Percentiles rank a stretch among this genome's conserved stretches.
Evolutionary conservation across 2,329 filamentous ascomycete genomes (phyloP).

Genomic region (Pseudogymnoascus sp.): DNA sequence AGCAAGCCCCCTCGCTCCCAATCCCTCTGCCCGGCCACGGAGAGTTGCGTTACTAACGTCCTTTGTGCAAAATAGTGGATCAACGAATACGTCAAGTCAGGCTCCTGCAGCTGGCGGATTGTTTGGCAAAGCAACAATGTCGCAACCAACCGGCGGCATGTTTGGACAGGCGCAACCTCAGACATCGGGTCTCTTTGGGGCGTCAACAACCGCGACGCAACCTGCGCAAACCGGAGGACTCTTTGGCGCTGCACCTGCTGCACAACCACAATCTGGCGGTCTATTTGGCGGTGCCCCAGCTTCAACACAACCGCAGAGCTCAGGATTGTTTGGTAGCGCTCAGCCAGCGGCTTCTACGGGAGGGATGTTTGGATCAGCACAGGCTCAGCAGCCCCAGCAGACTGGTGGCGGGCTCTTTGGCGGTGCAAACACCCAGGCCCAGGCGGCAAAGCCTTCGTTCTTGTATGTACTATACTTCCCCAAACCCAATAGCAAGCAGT

Average conservation of each 20-base stretch:
- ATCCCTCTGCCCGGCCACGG: not conserved
- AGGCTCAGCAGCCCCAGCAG: conserved; percentile 4
- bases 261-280: conserved; percentile 21
- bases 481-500: conserved; percentile 12
- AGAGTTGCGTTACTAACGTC: not conserved
- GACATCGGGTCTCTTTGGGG: conserved; percentile 27
- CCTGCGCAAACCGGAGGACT: conserved; percentile 23
- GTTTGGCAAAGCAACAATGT: conserved; percentile 26
- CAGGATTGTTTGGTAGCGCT: conserved; percentile 28
- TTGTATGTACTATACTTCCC: conserved; percentile 23
- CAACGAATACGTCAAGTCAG: conserved; percentile 18
- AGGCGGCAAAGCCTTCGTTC: conserved; percentile 26
- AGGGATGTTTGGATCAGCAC: conserved; percentile 28
- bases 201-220: conserved; percentile 20
- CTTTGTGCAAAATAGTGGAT: conserved; percentile 21
- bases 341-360: conserved; percentile 23
- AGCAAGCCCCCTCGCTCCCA: conserved; percentile 32
- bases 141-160: conserved; percentile 19
- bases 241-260: conserved; percentile 26
- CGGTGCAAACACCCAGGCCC: conserved; percentile 18
- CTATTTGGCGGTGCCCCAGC: conserved; percentile 21
- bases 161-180: conserved; percentile 8
- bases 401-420: conserved; percentile 20
- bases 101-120: conserved; percentile 26
- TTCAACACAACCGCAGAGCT: conserved; percentile 18